These are phyloP conservation scores for Arabidopsis arenosa DNA, from an alignment of 345 rosid species.

Conservation along the genomic window DNA sequence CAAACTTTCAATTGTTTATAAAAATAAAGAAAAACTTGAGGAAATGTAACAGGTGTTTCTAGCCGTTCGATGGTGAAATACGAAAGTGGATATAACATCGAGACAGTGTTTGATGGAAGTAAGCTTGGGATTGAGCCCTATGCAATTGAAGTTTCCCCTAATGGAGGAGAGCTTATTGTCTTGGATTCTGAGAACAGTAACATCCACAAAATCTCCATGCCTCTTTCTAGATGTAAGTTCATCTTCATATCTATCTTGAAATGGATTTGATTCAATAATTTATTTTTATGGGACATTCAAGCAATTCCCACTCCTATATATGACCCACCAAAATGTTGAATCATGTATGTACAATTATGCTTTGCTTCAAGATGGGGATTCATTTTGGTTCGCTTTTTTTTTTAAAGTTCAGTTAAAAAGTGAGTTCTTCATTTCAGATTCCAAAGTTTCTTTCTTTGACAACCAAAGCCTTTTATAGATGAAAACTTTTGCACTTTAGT, in stretches of 20 bases:
- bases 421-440: conserved; percentile 53
- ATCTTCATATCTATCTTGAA: conserved; percentile 10
- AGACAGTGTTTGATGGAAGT: conserved; percentile 97
- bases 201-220: conserved; percentile 80
- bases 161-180: conserved; percentile 80
- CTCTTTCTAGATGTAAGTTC: conserved; percentile 80
- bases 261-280: not conserved
- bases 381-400: conserved; percentile 26
- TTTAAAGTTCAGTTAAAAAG: conserved; percentile 33
- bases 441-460: conserved; percentile 9
- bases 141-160: conserved; percentile 67
- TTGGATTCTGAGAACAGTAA: conserved; percentile 89
- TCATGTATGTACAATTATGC: conserved; percentile 25
- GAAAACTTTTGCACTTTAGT: conserved; percentile 38
- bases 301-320: conserved; percentile 1
- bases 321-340: conserved; percentile 39
- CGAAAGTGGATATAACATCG: conserved; percentile 91
- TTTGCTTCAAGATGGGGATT: conserved; percentile 51
- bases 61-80: conserved; percentile 94
- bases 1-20: conserved; percentile 6
- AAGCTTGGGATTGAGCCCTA: conserved; percentile 90
- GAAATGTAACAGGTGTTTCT: conserved; percentile 58
- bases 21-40: not conserved
- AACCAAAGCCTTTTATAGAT: conserved; percentile 11
- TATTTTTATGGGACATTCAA: not conserved